Evolutionary conservation across 352 stramenopile species (phyloP), one percentile per base, ranked within the genome.

Genomic region (Pythium sp.): DNA sequence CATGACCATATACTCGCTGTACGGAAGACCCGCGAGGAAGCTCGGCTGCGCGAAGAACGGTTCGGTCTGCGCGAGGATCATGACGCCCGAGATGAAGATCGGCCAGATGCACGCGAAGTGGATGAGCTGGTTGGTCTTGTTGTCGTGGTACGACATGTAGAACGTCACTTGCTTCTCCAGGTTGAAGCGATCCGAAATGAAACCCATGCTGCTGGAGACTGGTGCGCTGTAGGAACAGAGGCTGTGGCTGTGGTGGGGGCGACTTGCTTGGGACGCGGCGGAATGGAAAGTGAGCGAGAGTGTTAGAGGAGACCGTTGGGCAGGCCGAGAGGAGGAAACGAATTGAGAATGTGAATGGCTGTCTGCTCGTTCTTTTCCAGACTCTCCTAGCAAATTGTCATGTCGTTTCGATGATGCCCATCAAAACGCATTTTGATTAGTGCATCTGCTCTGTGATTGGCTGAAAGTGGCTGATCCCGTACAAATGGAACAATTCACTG

Each of bases 51-150:
- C 61, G 5, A 66, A 24, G 24, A 77, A 43, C 58, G 66, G 72
- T n/a, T 61, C 18, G 22, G 74, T 75, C 56, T 72, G 67, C 53
- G 74, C 70, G 38, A 87, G 49, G 67, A 90, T 77, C 60, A 77
- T 72, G 15, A 83, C 49, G 49, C 74, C 80, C 1, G 82, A 76
- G 63, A 81, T 71, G 47, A 91, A 71, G 38, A 91, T 88, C 22
- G 77, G 82, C 79, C 79, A 89, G 57, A 91, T 86, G 69, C 79
- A 91, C 2, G 77, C 62, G 22, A 91, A 75, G 66, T 91, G 83
- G 65, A 91, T 84, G 65, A 65, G 72, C 73, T 89, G 74, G 75
- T 91, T 91, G 54, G 74, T 74, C 24, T 61, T 66, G 68, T 91
- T 82, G 71, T 76, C 62, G 68, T 91, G 81, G 73, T 89, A 91